Evolutionary conservation across 2,329 filamentous ascomycete genomes (phyloP), one percentile per base, ranked within the genome.

Genomic region (Dendryphion nanum): DNA sequence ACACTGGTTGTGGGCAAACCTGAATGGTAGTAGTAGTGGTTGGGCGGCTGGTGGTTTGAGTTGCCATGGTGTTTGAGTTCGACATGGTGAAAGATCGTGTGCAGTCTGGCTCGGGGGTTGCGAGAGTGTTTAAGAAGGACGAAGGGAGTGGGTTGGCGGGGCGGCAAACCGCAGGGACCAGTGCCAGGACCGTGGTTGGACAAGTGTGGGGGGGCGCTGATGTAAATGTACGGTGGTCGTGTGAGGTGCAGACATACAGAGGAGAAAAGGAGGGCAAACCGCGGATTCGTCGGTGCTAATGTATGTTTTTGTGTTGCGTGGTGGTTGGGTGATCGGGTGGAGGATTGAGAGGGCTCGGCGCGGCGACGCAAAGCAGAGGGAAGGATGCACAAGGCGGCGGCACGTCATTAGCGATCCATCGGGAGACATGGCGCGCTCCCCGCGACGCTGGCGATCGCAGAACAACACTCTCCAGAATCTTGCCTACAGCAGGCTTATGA

Each of bases 41-140:
- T 10, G 52, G 21, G 37, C 20, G 23, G 36, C 33, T n/a, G 23
- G 35, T 18, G 18, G 7, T 29, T 28, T 50, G 46, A 15, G 42
- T 39, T 19, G 50, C 41, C 55, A 61, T 59, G 32, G 33, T 52
- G 41, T 38, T 47, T 35, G 51, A 32, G 35, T 45, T 48, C n/a
- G 55, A 42, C 57, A 93, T 97, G 58, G 88, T 96, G 18, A 89
- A 96, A 69, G 95, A 47, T 89, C 31, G n/a, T n/a, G n/a, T n/a
- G n/a, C n/a, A n/a, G n/a, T 33, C 28, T 24, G 18, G 23, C 23
- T 26, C 23, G 12, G 16, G n/a, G 20, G 8, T 12, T 35, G 32
- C 19, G 28, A 35, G 28, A 37, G 28, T 39, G 30, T 31, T 37
- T 49, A 36, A 41, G 42, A 50, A 50, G 37, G 32, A 47, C 37